These are phyloP conservation scores for Termitomyces sp. DNA, from an alignment of 768 basidiomycete species.

Conservation along the genomic window DNA sequence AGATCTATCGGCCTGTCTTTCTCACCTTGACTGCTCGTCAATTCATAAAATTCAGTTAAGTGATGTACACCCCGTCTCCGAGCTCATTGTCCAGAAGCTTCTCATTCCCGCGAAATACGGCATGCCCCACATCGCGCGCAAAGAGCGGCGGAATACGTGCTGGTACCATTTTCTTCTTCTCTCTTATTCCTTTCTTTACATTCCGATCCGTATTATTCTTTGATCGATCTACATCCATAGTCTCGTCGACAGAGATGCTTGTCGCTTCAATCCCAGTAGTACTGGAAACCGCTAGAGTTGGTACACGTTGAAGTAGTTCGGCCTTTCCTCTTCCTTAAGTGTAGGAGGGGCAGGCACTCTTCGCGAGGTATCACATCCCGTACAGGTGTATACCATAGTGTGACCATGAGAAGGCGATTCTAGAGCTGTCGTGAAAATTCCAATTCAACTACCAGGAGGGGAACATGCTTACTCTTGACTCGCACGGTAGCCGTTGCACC, in stretches of 20 bases:
- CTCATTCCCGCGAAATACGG: constrained; percentile 62
- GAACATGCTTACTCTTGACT: constrained; percentile 41
- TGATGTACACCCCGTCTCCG: constrained; percentile 22
- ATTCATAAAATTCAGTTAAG: constrained; percentile 6
- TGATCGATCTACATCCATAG: background rate
- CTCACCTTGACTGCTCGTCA: background rate
- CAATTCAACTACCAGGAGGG: background rate
- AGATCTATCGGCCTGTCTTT: background rate
- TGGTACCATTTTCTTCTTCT: constrained; percentile 12
- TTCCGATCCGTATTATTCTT: background rate
- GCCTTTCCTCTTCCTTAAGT: constrained; percentile 5
- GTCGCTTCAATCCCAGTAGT: background rate
- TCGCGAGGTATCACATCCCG: constrained; percentile 48
- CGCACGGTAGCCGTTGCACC: constrained; percentile 63
- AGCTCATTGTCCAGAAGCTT: constrained; percentile 20
- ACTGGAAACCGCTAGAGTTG: background rate
- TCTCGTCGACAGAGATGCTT: background rate
- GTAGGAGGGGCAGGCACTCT: constrained; percentile 64
- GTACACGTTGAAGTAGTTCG: background rate
- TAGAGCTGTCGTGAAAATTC: constrained; percentile 7
- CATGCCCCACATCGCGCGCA: constrained; percentile 57
- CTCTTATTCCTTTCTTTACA: constrained; percentile 2
- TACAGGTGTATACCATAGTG: constrained; percentile 53
- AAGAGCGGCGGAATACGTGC: constrained; percentile 55
- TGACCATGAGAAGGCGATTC: constrained; percentile 43